Conservation (phyloP, 495 filamentous ascomycete genomes). For the Aspergillus homomorphus region DNA sequence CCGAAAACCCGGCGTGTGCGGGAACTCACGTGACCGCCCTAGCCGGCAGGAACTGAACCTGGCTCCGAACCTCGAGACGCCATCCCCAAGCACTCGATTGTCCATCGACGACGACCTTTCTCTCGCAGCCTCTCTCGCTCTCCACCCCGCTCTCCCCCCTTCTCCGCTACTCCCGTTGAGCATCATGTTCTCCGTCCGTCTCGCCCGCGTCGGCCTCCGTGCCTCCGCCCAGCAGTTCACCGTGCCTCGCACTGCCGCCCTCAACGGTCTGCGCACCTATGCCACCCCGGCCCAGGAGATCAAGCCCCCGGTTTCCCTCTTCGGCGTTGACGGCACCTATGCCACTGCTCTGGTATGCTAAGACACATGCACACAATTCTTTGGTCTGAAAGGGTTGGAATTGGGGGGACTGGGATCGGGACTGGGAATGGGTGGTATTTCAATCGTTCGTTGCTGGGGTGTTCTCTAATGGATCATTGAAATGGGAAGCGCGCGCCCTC, state of each 20-base stretch:
- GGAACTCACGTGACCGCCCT: constrained; percentile 37
- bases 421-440: no score
- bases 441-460: no score
- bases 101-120: constrained; percentile 7
- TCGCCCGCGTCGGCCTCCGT: constrained; percentile 50
- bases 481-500: no score
- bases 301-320: constrained; percentile 86
- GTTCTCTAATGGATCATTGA: no score
- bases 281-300: constrained; percentile 68
- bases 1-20: constrained; percentile 29
- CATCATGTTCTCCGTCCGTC: constrained; percentile 46
- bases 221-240: constrained; percentile 47
- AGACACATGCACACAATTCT: constrained; percentile 9
- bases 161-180: constrained; percentile 22
- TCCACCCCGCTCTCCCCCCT: constrained; percentile 20
- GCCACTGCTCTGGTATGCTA: constrained; percentile 89
- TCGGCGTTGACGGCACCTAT: constrained; percentile 96
- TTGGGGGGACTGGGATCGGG: background rate
- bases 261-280: constrained; percentile 62
- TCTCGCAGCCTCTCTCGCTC: constrained; percentile 24
- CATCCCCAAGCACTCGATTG: constrained; percentile 18
- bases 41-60: constrained; percentile 41
- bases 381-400: background rate
- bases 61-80: constrained; percentile 27
- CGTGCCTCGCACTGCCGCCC: constrained; percentile 43